A percentile compares a stretch with the other conserved stretches of the same genome.
Conservation (phyloP, 345 rosid species). For the Viola odorata region DNA sequence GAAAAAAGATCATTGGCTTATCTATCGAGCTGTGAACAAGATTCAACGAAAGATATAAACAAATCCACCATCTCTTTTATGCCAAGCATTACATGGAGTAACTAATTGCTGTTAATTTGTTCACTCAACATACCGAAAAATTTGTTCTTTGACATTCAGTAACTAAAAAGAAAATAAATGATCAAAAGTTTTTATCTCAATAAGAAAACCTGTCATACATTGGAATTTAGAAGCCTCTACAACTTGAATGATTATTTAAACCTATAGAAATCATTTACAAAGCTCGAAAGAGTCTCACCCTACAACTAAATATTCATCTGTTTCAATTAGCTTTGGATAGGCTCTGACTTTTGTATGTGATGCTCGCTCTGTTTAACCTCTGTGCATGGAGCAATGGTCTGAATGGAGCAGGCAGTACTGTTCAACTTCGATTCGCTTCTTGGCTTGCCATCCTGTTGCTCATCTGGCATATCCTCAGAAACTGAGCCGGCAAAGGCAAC, state of each 20-base stretch:
- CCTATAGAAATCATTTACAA: conserved; percentile 21
- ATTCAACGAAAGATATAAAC: too few relatives aligned
- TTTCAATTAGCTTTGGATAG: conserved; percentile 49
- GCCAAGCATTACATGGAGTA: too few relatives aligned
- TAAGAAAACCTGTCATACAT: conserved; percentile 3
- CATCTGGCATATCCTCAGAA: conserved; percentile 12
- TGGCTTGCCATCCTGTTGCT: conserved; percentile 11
- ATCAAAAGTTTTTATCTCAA: background rate
- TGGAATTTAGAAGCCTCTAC: conserved; percentile 10
- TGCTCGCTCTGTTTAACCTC: conserved; percentile 26
- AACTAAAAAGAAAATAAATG: background rate
- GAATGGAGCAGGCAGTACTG: conserved; percentile 13
- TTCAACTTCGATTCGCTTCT: conserved; percentile 30
- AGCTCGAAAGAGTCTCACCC: background rate
- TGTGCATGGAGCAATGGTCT: conserved; percentile 1
- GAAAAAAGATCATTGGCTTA: too few relatives aligned
- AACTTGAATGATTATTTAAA: conserved; percentile 13
- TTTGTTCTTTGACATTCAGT: too few relatives aligned
- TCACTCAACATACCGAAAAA: too few relatives aligned
- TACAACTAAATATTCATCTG: conserved; percentile 5
- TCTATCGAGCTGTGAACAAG: too few relatives aligned
- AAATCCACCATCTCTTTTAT: too few relatives aligned
- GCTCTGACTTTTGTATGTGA: conserved; percentile 41
- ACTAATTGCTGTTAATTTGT: too few relatives aligned
- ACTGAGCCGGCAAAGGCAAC: conserved; percentile 5